Conservation (phyloP, 2,329 filamentous ascomycete genomes). For the Onygenales sp. region DNA sequence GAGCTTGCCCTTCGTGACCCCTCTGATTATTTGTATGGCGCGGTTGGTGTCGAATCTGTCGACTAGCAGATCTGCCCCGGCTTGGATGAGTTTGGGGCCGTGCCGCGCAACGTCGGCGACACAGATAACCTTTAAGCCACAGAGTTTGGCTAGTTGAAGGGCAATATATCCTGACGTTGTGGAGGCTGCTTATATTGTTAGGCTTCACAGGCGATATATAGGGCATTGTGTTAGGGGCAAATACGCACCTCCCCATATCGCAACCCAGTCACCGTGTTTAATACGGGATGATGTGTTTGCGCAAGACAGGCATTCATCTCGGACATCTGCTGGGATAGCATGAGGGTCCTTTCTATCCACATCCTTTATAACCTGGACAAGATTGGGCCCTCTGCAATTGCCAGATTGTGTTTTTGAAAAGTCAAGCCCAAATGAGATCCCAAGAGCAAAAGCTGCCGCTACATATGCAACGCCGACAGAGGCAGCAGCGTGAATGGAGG, state of each 20-base stretch:
- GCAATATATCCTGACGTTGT: conserved; percentile 60
- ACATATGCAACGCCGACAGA: conserved; percentile 64
- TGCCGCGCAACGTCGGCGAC: conserved; percentile 60
- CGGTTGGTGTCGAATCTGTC: conserved; percentile 57
- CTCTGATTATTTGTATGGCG: conserved; percentile 56
- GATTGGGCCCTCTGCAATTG: conserved; percentile 46
- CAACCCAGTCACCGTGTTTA: conserved; percentile 56
- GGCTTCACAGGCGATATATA: not conserved
- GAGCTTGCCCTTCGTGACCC: conserved; percentile 47
- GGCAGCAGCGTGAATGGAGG: conserved; percentile 48
- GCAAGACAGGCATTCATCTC: conserved; percentile 51
- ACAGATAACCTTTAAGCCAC: conserved; percentile 55
- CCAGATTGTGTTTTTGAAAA: conserved; percentile 38
- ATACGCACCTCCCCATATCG: conserved; percentile 59
- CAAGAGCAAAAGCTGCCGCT: conserved; percentile 56
- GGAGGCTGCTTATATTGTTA: conserved; percentile 37
- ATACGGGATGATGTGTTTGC: conserved; percentile 46
- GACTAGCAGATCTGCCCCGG: conserved; percentile 55
- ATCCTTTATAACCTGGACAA: conserved; percentile 42
- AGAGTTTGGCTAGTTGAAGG: conserved; percentile 58
- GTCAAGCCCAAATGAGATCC: conserved; percentile 60
- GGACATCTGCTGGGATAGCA: conserved; percentile 51
- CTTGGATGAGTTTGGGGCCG: conserved; percentile 46
- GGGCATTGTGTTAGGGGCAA: not conserved
- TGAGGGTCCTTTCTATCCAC: conserved; percentile 31